These are phyloP conservation scores for Daedaleopsis nitida DNA, from an alignment of 768 basidiomycete genomes.

Conservation along the genomic window DNA sequence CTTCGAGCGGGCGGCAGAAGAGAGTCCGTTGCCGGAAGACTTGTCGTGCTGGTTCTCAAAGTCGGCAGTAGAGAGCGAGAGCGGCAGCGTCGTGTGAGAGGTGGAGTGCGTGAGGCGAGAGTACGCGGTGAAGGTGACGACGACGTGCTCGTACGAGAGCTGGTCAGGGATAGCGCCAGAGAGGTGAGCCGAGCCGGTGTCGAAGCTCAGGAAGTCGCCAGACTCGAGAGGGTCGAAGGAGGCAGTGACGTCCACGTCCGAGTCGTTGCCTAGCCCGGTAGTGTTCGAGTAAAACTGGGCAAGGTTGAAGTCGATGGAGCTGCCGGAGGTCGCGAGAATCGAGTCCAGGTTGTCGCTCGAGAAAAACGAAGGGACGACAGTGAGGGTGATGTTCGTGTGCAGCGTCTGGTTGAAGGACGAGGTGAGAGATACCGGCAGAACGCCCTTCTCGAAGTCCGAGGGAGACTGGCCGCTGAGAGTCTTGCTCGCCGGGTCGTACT, in stretches of 20 bases:
- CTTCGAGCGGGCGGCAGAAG: constrained; percentile 45
- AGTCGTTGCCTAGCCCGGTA: constrained; percentile 33
- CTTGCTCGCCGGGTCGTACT: constrained; percentile 55
- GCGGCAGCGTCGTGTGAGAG: constrained; percentile 61
- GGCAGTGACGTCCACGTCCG: constrained; percentile 55
- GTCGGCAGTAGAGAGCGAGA: constrained; percentile 46
- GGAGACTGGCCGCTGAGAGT: constrained; percentile 71
- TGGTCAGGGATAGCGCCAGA: constrained; percentile 57
- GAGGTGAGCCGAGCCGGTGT: constrained; percentile 46
- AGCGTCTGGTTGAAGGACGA: constrained; percentile 71
- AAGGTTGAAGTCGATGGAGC: constrained; percentile 55
- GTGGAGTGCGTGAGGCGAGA: constrained; percentile 67
- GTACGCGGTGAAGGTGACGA: constrained; percentile 67
- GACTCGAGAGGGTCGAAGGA: constrained; percentile 54
- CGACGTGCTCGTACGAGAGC: constrained; percentile 44
- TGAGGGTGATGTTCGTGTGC: constrained; percentile 62
- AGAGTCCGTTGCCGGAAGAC: constrained; percentile 34
- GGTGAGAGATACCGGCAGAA: constrained; percentile 62
- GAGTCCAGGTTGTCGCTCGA: constrained; percentile 55
- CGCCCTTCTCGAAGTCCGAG: constrained; percentile 39
- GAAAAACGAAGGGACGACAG: constrained; percentile 76
- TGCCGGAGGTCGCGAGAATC: constrained; percentile 53
- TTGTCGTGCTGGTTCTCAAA: constrained; percentile 39
- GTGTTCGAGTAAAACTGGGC: constrained; percentile 56
- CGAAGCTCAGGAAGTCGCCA: constrained; percentile 54